A percentile compares a stretch with the other conserved stretches of the same genome.
Conservation (phyloP, 768 basidiomycete species). For the Suillus subluteus region DNA sequence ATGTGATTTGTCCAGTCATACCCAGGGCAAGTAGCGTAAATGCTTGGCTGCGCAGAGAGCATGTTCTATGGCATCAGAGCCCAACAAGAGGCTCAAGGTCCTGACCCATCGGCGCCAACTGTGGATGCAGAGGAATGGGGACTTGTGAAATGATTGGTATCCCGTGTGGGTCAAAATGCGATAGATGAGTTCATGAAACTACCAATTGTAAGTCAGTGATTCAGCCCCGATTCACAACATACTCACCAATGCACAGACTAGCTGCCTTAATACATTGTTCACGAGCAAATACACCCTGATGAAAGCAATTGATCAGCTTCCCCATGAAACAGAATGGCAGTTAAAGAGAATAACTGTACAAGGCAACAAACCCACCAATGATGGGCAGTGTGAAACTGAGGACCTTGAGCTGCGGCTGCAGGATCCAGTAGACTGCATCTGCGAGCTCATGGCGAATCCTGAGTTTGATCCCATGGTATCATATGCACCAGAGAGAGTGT, state of each 20-base stretch:
- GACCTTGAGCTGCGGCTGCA: conserved; percentile 27
- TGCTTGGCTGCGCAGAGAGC: neutral
- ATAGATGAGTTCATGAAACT: conserved; percentile 26
- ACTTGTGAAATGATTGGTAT: conserved; percentile 24
- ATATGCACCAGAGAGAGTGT: conserved; percentile 36
- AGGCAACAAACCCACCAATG: conserved; percentile 19
- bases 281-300: conserved; percentile 2
- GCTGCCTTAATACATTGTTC: neutral
- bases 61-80: conserved; percentile 14
- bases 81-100: conserved; percentile 3
- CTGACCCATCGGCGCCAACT: conserved; percentile 14
- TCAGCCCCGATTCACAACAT: neutral
- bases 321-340: conserved; percentile 18
- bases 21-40: neutral
- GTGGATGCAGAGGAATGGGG: conserved; percentile 22
- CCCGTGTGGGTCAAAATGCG: conserved; percentile 22
- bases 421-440: conserved; percentile 31
- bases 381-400: conserved; percentile 6
- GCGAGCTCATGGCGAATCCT: conserved; percentile 32
- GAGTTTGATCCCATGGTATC: conserved; percentile 29
- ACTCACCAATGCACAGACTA: conserved; percentile 3
- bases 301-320: conserved; percentile 15
- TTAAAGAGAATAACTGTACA: conserved; percentile 15
- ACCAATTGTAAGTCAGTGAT: conserved; percentile 24
- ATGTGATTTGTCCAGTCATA: neutral